Percentiles rank a stretch among this genome's conserved stretches.
phyloP scores from a whole-genome alignment of 768 basidiomycete genomes.

The Hygrophoropsis aurantiaca region DNA sequence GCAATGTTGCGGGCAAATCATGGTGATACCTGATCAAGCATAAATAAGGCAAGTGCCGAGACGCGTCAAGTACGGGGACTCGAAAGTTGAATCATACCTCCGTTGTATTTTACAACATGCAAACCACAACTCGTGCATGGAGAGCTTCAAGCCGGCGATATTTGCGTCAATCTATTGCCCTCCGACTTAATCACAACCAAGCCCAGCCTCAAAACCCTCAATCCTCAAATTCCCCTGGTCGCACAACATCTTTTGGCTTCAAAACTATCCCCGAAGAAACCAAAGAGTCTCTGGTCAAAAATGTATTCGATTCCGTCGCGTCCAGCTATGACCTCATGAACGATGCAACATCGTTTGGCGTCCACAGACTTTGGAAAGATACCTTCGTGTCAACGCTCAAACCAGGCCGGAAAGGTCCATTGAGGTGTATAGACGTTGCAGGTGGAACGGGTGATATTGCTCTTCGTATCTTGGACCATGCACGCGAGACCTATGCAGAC shows the following conservation, averaged over 20 bases:
- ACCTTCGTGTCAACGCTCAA: constrained; percentile 72
- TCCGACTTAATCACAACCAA: constrained; percentile 17
- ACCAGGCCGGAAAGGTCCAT: constrained; percentile 72
- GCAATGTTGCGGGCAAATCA: no score
- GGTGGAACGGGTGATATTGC: constrained; percentile 99
- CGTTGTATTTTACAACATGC: no score
- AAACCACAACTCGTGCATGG: no score
- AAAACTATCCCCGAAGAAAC: constrained; percentile 79
- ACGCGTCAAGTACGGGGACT: no score
- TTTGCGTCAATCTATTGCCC: not conserved
- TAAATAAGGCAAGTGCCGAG: no score
- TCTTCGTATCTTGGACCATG: constrained; percentile 87
- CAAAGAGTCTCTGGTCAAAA: constrained; percentile 89
- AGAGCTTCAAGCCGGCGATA: no score
- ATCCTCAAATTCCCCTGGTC: constrained; percentile 18
- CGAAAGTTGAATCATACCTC: no score
- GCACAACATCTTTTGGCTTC: constrained; percentile 91
- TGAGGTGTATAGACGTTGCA: constrained; percentile 91
- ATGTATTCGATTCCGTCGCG: constrained; percentile 94
- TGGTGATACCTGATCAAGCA: no score
- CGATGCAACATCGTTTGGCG: constrained; percentile 95
- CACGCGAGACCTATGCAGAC: constrained; percentile 85
- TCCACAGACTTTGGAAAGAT: constrained; percentile 98
- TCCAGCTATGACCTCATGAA: constrained; percentile 98
- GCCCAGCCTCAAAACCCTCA: not conserved